Base-by-base conservation (phyloP, 148 eudicot species). In the Nyssa sinensis region DNA sequence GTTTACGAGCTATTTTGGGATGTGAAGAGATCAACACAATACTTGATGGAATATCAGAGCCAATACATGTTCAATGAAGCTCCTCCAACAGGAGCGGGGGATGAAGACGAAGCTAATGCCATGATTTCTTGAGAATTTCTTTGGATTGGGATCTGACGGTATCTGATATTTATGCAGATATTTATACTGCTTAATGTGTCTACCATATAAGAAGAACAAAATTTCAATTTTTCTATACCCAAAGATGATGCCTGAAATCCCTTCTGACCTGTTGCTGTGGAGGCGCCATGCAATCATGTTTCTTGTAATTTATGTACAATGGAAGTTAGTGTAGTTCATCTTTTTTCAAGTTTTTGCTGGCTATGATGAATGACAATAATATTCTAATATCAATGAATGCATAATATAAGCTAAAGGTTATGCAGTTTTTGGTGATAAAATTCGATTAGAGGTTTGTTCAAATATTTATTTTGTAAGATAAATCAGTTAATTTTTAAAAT, bases 21-120 rank as follows among this genome's bases (percentile, higher is more conserved):
- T 79, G 97, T 93, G 70, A 95, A 95, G 83, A 89, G 99, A 79
- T 95, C 98, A 23, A 95, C 97, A 1, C 97, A 95, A 75, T 91
- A 95, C 81, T 79, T 95, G 86, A 95, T 93, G 93, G 99, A 92
- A 74, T 95, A 89, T 80, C 97, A 93, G 79, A 87, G 85, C 62
- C 93, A 90, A 78, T 93, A 88, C 70, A 95, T 95, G 99, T 95
- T 95, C 72, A 95, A 83, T 51, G 97, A 93, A 41, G 87, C 83
- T 25, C n/a, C n/a, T n/a, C 86, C 89, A 34, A 41, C 35, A 3
- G 87, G 67, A 5, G 98, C 79, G 25, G 82, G 41, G 0, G 85
- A 79, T 1, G 90, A 81, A 75, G 94, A 86, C 33, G 89, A 77
- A 25, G 68, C 80, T 60, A 70, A 83, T 64, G 88, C 77, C 44